Base-by-base conservation (phyloP, 2,329 filamentous ascomycete species). In the Neofusicoccum laricinum region DNA sequence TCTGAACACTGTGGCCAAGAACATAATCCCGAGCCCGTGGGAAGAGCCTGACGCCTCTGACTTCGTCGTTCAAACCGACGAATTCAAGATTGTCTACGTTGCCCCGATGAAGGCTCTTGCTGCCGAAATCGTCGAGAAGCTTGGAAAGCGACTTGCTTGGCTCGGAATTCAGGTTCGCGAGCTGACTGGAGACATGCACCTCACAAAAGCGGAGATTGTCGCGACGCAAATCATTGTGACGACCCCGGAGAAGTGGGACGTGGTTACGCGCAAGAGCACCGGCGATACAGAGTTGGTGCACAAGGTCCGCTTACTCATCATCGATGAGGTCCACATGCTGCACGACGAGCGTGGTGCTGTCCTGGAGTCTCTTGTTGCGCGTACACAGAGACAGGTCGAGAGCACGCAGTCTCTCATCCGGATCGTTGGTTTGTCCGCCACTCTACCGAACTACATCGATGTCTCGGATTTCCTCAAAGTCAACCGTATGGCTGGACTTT, bases 281-380 rank as follows among this genome's bases (percentile, higher is more conserved):
- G 95, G 96, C 15, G 95, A 99, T 74, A 98, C 95, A 0, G 95
- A 98, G 74, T 85, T 99, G 2, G 96, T 99, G 14, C 95, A 99
- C 72, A 99, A 99, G 75, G 95, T 99, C 25, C 88, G 94, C 11
- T 83, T 99, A 1, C 85, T 99, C 66, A 98, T 99, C 71, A 98
- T 99, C 67, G 95, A 99, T 76, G 95, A 99, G 79, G 95, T 99
- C 1, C 95, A 99, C 74, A 99, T 99, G 96, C 88, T 99, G 71
- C 96, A 99, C 72, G 95, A 99, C 75, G 95, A 98, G 77, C 88
- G 95, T 75, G 95, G 95, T 72, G 93, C 96, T 12, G 96, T 99
- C 0, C 85, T 99, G 32, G 95, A 99, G 75, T 97, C 94, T 5
- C 83, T 99, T 21, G 96, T 99, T 15, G 95, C 95, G 11, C 87